Conservation (phyloP, 805 yeast species). For the Zygotorulaspora sp. region DNA sequence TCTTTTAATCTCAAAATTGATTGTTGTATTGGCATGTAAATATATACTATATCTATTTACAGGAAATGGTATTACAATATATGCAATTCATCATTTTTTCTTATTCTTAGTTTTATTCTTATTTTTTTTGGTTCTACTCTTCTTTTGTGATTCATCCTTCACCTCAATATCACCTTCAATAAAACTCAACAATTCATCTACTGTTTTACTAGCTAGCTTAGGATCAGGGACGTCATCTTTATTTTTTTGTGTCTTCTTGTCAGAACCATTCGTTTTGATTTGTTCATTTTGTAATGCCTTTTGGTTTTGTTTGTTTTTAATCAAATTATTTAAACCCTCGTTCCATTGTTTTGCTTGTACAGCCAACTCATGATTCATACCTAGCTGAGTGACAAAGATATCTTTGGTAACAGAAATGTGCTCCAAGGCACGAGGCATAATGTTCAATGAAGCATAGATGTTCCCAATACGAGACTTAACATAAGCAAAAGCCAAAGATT, state of each 20-base stretch:
- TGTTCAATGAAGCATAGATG: constrained; percentile 47
- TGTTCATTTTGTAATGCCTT: constrained; percentile 28
- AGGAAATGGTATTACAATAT: constrained; percentile 11
- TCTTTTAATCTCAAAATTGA: constrained; percentile 1
- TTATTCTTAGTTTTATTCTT: constrained; percentile 22
- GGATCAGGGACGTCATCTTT: constrained; percentile 42
- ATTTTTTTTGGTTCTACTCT: constrained; percentile 28
- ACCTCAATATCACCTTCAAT: constrained; percentile 52
- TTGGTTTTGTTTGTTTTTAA: constrained; percentile 28
- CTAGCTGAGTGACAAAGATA: constrained; percentile 54
- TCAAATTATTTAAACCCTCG: constrained; percentile 46
- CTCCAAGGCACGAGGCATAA: constrained; percentile 52
- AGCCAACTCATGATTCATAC: constrained; percentile 63
- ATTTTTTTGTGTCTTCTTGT: constrained; percentile 15
- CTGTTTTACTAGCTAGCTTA: constrained; percentile 56
- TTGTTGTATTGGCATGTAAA: constrained; percentile 9
- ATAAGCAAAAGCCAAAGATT: constrained; percentile 58
- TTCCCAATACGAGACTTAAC: constrained; percentile 68
- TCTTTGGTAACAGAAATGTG: constrained; percentile 53
- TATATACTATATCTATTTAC: constrained; percentile 9
- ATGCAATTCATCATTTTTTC: constrained; percentile 7
- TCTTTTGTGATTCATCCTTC: constrained; percentile 25
- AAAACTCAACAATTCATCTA: constrained; percentile 67
- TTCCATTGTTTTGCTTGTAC: constrained; percentile 65
- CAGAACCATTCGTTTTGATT: constrained; percentile 24